Base-by-base conservation (phyloP, 2,329 filamentous ascomycete species). In the Akanthomyces muscarius region DNA sequence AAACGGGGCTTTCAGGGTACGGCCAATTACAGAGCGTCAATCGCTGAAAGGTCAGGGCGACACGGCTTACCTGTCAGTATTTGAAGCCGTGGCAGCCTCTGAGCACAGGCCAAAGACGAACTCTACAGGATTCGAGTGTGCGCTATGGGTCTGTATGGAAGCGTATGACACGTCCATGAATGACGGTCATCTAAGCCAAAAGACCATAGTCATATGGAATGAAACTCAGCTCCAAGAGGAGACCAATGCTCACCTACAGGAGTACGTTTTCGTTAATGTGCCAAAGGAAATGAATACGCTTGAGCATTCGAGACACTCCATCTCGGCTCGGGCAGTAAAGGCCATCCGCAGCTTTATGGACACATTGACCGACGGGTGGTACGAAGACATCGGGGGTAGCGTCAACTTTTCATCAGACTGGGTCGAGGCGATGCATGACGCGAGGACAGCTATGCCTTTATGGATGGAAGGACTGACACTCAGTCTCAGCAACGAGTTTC, bases 111-210 rank as follows among this genome's bases (percentile, higher is more conserved):
- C 54, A 4, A 63, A 65, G 45, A 69, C 68, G 0, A 54, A 65
- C 5, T 65, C 53, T 0, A 67, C 65, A 13, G 75, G 69, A 4
- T 66, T 68, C n/a, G 69, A 75, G 56, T 77, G 75, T 48, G 69
- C 70, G 0, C 52, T 77, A 1, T 78, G 74, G 75, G 75, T 76
- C 61, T 77, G 76, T 55, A 68, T 77, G 23, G 69, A 73, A 60
- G 71, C 68, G 13, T 73, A 71, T 62, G 69, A 70, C 18, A 64
- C 75, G 28, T 66, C 65, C 2, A 69, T 74, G 5, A 66, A 48
- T 18, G 69, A 75, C 23, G 73, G 75, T 21, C 64, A 67, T 38
- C 64, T 71, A 21, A 67, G 67, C 7, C 71, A 72, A 48, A 68
- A 53, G 0, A 48, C 70, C 0, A 60, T 69, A 5, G 67, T 45